Conservation (phyloP, 306 rosid genomes). For the Boehmeria nivea region DNA sequence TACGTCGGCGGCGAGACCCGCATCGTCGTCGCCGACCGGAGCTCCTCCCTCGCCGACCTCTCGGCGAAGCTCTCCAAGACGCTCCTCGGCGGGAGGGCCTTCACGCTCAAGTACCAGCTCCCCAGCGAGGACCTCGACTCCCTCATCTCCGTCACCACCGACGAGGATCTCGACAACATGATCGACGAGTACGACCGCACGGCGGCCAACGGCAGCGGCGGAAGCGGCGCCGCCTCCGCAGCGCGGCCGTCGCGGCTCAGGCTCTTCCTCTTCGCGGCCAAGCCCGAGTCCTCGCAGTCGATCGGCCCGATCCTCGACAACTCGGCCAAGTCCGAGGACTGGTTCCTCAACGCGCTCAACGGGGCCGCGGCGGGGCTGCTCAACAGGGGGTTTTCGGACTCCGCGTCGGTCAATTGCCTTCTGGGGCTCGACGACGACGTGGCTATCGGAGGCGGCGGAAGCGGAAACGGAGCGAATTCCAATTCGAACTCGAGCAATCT, state of each 20-base stretch:
- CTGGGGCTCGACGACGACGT: slow-evolving; percentile 70
- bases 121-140: slow-evolving; percentile 95
- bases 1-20: slow-evolving; percentile 95
- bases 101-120: slow-evolving; percentile 83
- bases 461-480: slow-evolving; percentile 4
- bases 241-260: slow-evolving; percentile 74
- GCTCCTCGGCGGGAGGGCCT: slow-evolving; percentile 51
- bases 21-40: slow-evolving; percentile 70
- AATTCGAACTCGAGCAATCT: slow-evolving; percentile 23
- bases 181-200: slow-evolving; percentile 95
- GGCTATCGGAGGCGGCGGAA: slow-evolving; percentile 12
- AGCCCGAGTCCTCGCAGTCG: slow-evolving; percentile 77
- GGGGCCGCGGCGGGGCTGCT: slow-evolving; percentile 50
- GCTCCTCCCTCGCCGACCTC: slow-evolving; percentile 60
- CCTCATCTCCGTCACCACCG: slow-evolving; percentile 77
- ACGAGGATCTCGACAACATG: slow-evolving; percentile 94
- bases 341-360: slow-evolving; percentile 77
- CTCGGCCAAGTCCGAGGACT: slow-evolving; percentile 63
- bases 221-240: slow-evolving; percentile 28
- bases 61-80: slow-evolving; percentile 68
- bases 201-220: slow-evolving; percentile 17
- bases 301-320: slow-evolving; percentile 71
- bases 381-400: slow-evolving; percentile 67
- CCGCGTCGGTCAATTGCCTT: slow-evolving; percentile 77
- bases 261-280: slow-evolving; percentile 59